Percentiles rank a stretch among this genome's conserved stretches.
Evolutionary conservation across 371 early-diverging fungal species (phyloP).

Genomic region (Syncephalastrum sp.): DNA sequence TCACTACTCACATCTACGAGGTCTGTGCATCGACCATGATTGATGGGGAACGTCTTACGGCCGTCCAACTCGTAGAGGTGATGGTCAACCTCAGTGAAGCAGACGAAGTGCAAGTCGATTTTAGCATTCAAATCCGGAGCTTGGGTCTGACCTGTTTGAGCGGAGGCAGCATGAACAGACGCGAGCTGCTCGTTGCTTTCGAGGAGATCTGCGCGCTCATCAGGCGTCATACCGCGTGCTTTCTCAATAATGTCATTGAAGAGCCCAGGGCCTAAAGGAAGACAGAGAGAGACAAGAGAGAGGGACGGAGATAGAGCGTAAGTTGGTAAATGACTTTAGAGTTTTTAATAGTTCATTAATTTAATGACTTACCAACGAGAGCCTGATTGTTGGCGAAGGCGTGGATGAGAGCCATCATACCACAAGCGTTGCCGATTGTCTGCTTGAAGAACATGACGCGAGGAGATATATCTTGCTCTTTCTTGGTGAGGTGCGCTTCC

Average conservation of each 20-base stretch:
- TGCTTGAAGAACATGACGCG: constrained; percentile 74
- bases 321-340: background rate
- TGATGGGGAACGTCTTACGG: constrained; percentile 70
- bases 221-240: constrained; percentile 55
- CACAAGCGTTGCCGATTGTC: constrained; percentile 90
- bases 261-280: constrained; percentile 43
- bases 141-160: constrained; percentile 71
- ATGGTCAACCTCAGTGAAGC: constrained; percentile 70
- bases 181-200: constrained; percentile 56
- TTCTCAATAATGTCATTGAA: constrained; percentile 57
- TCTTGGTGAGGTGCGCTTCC: constrained; percentile 35
- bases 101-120: constrained; percentile 79
- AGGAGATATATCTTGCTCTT: constrained; percentile 47
- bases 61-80: constrained; percentile 85
- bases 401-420: constrained; percentile 75
- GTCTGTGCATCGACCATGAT: constrained; percentile 68
- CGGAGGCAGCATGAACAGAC: constrained; percentile 48
- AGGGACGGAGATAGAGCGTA: no score
- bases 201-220: constrained; percentile 63
- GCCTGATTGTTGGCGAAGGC: constrained; percentile 57
- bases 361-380: constrained; percentile 26
- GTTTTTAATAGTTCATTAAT: no score
- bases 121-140: constrained; percentile 66
- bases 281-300: background rate
- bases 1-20: constrained; percentile 46